These are phyloP conservation scores for Turritis glabra DNA, from an alignment of 345 rosid genomes.

Conservation along the genomic window DNA sequence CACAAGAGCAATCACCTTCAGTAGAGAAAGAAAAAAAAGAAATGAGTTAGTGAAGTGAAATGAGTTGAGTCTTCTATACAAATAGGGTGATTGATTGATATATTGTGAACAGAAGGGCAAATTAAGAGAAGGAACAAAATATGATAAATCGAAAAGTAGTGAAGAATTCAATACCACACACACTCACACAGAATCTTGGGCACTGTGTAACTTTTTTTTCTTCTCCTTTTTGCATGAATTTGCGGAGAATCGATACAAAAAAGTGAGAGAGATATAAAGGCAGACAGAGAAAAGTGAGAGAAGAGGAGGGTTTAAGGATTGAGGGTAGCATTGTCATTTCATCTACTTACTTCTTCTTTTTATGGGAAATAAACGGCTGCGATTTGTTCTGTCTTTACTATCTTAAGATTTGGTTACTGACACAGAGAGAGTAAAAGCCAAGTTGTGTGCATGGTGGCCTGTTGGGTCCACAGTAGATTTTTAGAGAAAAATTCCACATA, in stretches of 20 bases:
- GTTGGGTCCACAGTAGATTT: background rate
- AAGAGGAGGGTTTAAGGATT: constrained; percentile 5
- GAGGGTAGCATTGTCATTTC: constrained; percentile 20
- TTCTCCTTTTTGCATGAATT: constrained; percentile 32
- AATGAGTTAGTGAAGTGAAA: background rate
- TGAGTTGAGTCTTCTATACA: background rate
- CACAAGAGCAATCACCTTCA: constrained; percentile 6
- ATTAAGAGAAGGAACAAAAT: background rate
- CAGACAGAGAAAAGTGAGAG: background rate
- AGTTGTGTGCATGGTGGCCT: constrained; percentile 3
- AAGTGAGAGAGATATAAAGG: background rate
- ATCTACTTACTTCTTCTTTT: background rate
- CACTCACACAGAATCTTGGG: constrained; percentile 30
- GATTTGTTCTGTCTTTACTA: constrained; percentile 15
- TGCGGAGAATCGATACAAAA: constrained; percentile 1
- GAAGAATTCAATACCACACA: constrained; percentile 31
- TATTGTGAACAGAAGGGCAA: background rate
- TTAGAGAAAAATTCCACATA: background rate
- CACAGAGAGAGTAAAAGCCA: background rate
- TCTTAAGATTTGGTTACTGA: background rate
- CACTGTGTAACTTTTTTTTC: constrained; percentile 18
- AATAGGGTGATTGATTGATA: background rate
- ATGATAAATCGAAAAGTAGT: constrained; percentile 7
- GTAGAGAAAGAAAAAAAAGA: background rate
- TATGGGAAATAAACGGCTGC: background rate